phyloP scores from a whole-genome alignment of 2,329 filamentous ascomycete species.

The Xylaria sp. region DNA sequence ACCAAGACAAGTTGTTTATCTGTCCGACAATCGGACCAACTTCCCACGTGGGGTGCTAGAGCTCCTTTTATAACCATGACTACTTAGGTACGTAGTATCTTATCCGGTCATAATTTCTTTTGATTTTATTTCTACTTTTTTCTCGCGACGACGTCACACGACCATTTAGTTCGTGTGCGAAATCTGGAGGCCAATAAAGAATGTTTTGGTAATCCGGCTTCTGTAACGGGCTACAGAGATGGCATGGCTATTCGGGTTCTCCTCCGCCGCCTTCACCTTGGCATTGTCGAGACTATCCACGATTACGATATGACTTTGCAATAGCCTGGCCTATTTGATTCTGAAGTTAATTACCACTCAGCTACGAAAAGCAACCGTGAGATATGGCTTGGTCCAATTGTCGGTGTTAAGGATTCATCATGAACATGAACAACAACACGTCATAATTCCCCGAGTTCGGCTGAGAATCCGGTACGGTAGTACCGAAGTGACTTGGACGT shows the following conservation, averaged over 20 bases:
- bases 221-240: background rate
- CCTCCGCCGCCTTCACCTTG: background rate
- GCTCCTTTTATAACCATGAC: background rate
- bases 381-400: background rate
- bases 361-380: background rate
- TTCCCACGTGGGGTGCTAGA: constrained; percentile 14
- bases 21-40: constrained; percentile 3
- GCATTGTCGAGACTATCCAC: background rate
- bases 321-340: background rate
- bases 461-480: background rate
- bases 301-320: background rate
- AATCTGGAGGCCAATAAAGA: background rate
- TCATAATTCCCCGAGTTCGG: background rate
- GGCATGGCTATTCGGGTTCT: background rate
- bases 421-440: background rate
- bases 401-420: background rate
- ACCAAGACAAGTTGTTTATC: background rate
- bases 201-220: background rate
- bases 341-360: background rate
- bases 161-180: background rate
- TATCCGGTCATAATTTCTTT: too few species aligned
- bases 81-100: background rate
- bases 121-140: background rate
- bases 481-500: background rate
- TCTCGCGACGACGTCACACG: constrained; percentile 4